Base-by-base conservation (phyloP, 768 basidiomycete genomes). In the Russula compacta region DNA sequence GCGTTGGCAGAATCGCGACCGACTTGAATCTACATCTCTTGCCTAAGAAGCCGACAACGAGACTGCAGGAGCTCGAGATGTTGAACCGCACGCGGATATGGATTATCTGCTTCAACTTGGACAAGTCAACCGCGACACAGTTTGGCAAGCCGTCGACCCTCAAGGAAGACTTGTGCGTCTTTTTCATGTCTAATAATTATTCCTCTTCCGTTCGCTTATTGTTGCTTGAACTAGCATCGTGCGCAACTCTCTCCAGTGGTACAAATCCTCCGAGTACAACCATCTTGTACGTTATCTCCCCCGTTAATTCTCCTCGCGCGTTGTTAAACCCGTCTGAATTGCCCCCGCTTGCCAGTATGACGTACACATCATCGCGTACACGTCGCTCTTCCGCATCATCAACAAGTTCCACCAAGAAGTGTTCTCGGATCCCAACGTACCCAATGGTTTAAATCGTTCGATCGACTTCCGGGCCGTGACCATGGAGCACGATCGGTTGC, bases 91-190 rank as follows among this genome's bases (percentile, higher is more conserved):
- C 92, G 55, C 83, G 93, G 21, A 81, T 89, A 6, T 98, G 93
- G 93, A 74, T 95, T 59, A 89, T 86, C 69, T 94, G 91, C 72
- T 91, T 87, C 74, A 92, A 94, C 72, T 75, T 95, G 44, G 94
- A 98, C 71, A 85, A 92, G 24, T 94, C 92, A 6, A 87, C 89
- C 8, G 85, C 89, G 4, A 86, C 85, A 17, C 87, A 94, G 71
- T 92, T 95, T 72, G 94, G 94, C 58, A 92, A 92, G 73, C 81
- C 84, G 0, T 84, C 89, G 17, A 90, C 89, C 48, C 85, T 97
- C 70, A 78, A 78, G 1, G 81, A 80, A 57, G 73, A 81, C 58
- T 90, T 86, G 87, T 90, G 86, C 84, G 72, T 74, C 55, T 78
- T 76, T 74, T 57, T 78, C 76, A 29, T 29, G 24, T 17, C n/a